These are phyloP conservation scores for Prunus mira DNA, from an alignment of 306 rosid species.

Conservation along the genomic window DNA sequence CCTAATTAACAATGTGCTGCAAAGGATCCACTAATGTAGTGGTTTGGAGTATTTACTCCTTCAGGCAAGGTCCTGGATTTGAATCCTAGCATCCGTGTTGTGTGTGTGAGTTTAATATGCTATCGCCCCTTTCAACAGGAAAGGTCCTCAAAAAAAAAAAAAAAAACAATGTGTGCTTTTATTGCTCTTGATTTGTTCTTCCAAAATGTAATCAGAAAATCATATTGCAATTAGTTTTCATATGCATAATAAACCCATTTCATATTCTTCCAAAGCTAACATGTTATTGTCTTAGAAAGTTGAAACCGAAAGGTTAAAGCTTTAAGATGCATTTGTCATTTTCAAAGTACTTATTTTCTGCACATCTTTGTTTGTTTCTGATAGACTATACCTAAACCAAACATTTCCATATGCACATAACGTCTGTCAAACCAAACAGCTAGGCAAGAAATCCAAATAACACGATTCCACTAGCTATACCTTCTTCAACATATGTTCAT, in stretches of 20 bases:
- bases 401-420: neutral
- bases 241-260: neutral
- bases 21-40: too few species aligned
- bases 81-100: too few species aligned
- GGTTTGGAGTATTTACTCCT: too few species aligned
- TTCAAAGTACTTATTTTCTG: neutral
- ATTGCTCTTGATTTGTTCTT: too few species aligned
- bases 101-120: too few species aligned
- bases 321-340: neutral
- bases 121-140: too few species aligned
- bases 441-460: neutral
- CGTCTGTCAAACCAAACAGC: neutral
- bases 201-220: too few species aligned
- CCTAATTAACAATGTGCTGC: neutral
- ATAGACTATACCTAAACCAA: neutral
- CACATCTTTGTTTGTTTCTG: neutral
- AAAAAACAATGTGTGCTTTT: too few species aligned
- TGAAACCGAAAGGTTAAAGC: neutral
- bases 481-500: neutral
- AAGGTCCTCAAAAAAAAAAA: too few species aligned
- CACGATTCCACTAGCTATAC: neutral
- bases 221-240: too few species aligned
- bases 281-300: neutral
- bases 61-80: too few species aligned
- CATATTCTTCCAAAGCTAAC: neutral